Percentiles rank a stretch among this genome's conserved stretches.
These are phyloP conservation scores for Globisporangium middletonii DNA, from an alignment of 352 stramenopile species.

Conservation along the genomic window DNA sequence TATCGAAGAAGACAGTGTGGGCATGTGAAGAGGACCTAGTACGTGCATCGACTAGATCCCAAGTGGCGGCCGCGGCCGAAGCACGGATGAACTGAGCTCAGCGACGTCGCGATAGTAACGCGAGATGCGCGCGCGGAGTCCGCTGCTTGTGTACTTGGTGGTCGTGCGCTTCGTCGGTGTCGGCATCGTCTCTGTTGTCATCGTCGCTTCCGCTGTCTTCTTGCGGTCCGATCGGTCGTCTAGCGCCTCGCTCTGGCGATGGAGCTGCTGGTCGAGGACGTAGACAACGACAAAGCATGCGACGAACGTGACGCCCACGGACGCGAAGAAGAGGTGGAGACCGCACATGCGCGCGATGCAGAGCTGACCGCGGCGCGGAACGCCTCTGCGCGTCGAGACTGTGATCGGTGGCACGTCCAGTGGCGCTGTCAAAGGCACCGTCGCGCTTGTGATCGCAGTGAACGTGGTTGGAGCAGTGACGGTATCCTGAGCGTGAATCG, in stretches of 20 bases:
- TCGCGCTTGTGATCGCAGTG: neutral
- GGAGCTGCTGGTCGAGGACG: slow-evolving; percentile 18
- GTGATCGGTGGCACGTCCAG: no score
- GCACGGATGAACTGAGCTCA: slow-evolving; percentile 6
- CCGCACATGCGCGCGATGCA: slow-evolving; percentile 33
- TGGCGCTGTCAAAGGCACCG: neutral
- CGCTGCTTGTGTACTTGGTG: slow-evolving; percentile 1
- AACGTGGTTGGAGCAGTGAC: neutral
- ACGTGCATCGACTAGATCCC: neutral
- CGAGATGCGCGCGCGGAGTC: slow-evolving; percentile 4
- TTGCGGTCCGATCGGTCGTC: neutral
- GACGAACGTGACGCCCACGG: slow-evolving; percentile 25
- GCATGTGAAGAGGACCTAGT: neutral
- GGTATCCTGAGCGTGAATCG: no score
- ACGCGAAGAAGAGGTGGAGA: slow-evolving; percentile 35
- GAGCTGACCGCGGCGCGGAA: neutral
- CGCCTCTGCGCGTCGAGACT: neutral
- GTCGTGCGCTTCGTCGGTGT: neutral
- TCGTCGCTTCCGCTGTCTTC: neutral
- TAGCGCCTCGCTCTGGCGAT: neutral
- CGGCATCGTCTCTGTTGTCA: neutral
- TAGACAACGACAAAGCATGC: slow-evolving; percentile 33
- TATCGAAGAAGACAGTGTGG: neutral
- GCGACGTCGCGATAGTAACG: slow-evolving; percentile 9
- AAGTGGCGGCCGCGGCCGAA: slow-evolving; percentile 1